Evolutionary conservation across 2,329 filamentous ascomycete genomes (phyloP).

Genomic region (Colletotrichum sojae): DNA sequence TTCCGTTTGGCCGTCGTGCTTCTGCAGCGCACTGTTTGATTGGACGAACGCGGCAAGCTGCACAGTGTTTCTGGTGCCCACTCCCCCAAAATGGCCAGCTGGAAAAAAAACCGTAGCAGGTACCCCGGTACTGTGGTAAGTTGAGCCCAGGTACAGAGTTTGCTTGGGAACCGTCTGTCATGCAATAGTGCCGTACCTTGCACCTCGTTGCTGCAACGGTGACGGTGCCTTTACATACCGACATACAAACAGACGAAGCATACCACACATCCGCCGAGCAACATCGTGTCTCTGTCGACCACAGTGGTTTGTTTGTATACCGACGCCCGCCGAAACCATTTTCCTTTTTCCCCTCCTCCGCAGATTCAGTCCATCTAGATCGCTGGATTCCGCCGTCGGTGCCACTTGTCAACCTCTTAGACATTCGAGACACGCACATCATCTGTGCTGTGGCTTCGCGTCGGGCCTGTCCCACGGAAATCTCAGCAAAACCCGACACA

Average conservation of each 20-base stretch:
- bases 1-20: conserved; percentile 20
- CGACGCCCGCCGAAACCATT: neutral
- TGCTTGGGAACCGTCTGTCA: conserved; percentile 15
- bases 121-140: neutral
- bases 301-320: neutral
- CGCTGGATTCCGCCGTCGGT: neutral
- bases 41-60: conserved; percentile 28
- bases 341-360: conserved; percentile 8
- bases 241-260: neutral
- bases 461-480: conserved; percentile 30
- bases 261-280: neutral
- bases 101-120: neutral
- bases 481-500: conserved; percentile 33
- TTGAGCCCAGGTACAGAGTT: no score
- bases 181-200: conserved; percentile 20
- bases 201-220: conserved; percentile 14
- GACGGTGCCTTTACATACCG: conserved; percentile 2
- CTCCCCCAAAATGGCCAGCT: conserved; percentile 2
- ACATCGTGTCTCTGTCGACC: neutral
- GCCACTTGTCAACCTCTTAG: conserved; percentile 19
- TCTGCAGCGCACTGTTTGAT: conserved; percentile 26
- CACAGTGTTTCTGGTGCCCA: conserved; percentile 30
- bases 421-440: conserved; percentile 23
- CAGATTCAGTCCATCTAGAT: neutral
- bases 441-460: conserved; percentile 37